Evolutionary conservation across 306 rosid species (phyloP).

Genomic region (Acacia confusa): DNA sequence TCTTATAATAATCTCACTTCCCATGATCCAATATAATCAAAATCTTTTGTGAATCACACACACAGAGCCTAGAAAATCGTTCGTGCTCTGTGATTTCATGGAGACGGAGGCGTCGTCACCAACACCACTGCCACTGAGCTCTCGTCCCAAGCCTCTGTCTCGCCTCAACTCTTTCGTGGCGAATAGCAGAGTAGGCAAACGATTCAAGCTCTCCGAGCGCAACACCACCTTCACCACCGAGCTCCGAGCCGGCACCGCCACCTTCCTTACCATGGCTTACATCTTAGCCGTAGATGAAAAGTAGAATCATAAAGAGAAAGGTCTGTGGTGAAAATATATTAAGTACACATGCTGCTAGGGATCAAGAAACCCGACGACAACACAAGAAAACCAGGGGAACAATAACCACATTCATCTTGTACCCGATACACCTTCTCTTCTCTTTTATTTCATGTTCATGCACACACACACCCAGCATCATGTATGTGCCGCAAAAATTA

Average conservation of each 20-base stretch:
- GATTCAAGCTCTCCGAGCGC: slow-evolving; percentile 76
- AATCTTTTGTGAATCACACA: not conserved
- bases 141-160: slow-evolving; percentile 41
- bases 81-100: too few relatives aligned
- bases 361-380: too few relatives aligned
- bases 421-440: too few relatives aligned
- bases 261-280: slow-evolving; percentile 98
- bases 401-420: too few relatives aligned
- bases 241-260: slow-evolving; percentile 96
- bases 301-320: too few relatives aligned
- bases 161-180: slow-evolving; percentile 60
- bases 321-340: too few relatives aligned
- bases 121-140: slow-evolving; percentile 10
- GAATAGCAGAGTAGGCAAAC: slow-evolving; percentile 55
- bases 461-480: too few relatives aligned
- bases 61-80: too few relatives aligned
- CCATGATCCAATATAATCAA: slow-evolving; percentile 3
- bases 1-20: slow-evolving; percentile 1
- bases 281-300: slow-evolving; percentile 98
- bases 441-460: too few relatives aligned
- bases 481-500: too few relatives aligned
- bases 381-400: too few relatives aligned
- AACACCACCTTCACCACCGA: slow-evolving; percentile 92
- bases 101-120: slow-evolving; percentile 19
- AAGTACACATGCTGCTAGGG: too few relatives aligned